phyloP scores from a whole-genome alignment of 108 stramenopile species.

The Aurantiochytrium sp. region DNA sequence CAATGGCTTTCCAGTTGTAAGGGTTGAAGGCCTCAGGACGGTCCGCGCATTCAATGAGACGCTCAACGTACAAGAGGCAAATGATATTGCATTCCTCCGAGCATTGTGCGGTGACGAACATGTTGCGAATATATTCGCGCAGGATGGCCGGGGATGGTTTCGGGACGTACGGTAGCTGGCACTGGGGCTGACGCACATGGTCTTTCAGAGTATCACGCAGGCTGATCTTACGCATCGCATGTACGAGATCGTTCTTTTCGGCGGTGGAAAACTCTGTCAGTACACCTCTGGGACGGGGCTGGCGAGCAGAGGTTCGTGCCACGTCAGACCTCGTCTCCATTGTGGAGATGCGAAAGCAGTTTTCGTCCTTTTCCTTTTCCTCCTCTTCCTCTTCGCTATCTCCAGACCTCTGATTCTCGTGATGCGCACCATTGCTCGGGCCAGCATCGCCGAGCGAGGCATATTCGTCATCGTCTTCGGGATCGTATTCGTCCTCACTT shows the following conservation, averaged over 20 bases:
- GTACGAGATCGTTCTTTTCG: slow-evolving; percentile 32
- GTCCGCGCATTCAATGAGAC: slow-evolving; percentile 64
- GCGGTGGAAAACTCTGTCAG: neutral
- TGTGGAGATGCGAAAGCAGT: neutral
- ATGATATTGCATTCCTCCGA: slow-evolving; percentile 82
- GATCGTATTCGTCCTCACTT: neutral
- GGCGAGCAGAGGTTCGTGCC: neutral
- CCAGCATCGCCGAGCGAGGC: slow-evolving; percentile 34
- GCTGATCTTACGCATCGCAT: slow-evolving; percentile 73
- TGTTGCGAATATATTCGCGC: neutral
- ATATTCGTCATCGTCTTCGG: neutral
- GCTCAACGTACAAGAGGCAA: slow-evolving; percentile 86
- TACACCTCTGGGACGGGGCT: neutral
- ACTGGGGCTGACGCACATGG: neutral
- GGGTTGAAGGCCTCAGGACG: neutral
- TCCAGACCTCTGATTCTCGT: neutral
- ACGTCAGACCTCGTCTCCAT: neutral
- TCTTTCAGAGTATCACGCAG: neutral
- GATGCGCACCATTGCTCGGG: slow-evolving; percentile 47
- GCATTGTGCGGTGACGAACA: slow-evolving; percentile 43
- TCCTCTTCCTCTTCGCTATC: neutral
- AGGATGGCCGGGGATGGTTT: neutral
- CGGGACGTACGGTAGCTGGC: neutral
- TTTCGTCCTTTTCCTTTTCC: slow-evolving; percentile 3
- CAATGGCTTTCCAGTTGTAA: slow-evolving; percentile 74